Conservation (phyloP, 495 filamentous ascomycete genomes). For the Tetracladium setigerum region DNA sequence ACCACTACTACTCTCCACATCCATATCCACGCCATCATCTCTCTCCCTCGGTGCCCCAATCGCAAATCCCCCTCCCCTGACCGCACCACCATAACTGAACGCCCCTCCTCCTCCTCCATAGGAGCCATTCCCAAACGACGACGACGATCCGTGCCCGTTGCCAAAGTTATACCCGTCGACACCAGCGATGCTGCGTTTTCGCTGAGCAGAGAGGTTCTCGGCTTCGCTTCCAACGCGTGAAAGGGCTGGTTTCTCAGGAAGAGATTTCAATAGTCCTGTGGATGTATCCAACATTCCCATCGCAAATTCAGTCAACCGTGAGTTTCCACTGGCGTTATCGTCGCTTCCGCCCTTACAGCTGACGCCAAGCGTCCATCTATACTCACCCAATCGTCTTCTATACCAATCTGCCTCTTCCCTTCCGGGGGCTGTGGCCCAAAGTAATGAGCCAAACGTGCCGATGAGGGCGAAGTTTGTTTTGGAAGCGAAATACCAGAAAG, state of each 20-base stretch:
- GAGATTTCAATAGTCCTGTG: conserved; percentile 44
- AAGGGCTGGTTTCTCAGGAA: conserved; percentile 45
- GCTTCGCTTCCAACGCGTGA: conserved; percentile 17
- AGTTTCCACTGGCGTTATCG: conserved; percentile 15
- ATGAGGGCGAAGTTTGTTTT: conserved; percentile 77
- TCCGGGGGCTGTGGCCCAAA: conserved; percentile 80
- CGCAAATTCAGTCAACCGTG: conserved; percentile 63
- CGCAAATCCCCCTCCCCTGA: conserved; percentile 4
- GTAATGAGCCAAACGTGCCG: conserved; percentile 70
- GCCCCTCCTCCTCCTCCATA: conserved; percentile 3
- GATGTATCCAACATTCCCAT: conserved; percentile 65
- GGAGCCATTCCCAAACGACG: neutral
- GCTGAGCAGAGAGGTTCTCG: conserved; percentile 9
- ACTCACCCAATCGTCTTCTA: conserved; percentile 74
- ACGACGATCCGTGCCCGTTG: neutral
- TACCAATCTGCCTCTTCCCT: conserved; percentile 97
- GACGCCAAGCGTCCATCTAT: conserved; percentile 88
- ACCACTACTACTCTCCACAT: neutral
- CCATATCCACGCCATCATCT: conserved; percentile 2
- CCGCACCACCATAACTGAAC: neutral
- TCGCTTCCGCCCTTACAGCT: conserved; percentile 67
- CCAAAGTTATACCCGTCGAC: conserved; percentile 7
- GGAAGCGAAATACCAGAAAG: conserved; percentile 79
- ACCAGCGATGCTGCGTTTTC: conserved; percentile 15
- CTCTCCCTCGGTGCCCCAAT: conserved; percentile 14